Base-by-base conservation (phyloP, 495 filamentous ascomycete species). In the Aspergillus nidulans region DNA sequence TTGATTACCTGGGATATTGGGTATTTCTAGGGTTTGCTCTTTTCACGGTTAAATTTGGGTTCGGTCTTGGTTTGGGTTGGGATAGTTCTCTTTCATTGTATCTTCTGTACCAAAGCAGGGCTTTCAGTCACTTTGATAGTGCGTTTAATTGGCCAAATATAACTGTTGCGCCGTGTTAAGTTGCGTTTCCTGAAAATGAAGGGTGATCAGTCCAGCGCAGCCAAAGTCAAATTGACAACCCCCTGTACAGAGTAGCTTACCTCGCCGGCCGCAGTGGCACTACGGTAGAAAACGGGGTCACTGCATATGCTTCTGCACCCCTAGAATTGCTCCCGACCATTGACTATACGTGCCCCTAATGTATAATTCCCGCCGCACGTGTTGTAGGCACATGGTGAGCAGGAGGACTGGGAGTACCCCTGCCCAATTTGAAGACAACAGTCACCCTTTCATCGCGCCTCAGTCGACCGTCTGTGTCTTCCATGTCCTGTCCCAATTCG, bases 91-190 rank as follows among this genome's bases (percentile, higher is more conserved):
- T 42, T 52, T 36, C 56, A 57, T 55, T 53, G 25, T 12, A 12
- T 21, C 53, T 53, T 62, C 41, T 61, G 19, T 63, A 10, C 39
- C 46, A 54, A 48, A 58, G 53, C 23, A 42, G 39, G 34, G 49
- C 46, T 45, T 26, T 61, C 21, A 59, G 16, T 49, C 49, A 46
- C 59, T 52, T 55, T 51, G 60, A 24, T 63, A 57, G 43, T 42
- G 43, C 40, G 23, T 49, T 49, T 6, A 52, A 54, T 42, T 9
- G 41, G 38, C 47, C 41, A 38, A 53, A 55, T 59, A 57, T 48
- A 55, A 16, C 51, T 15, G 16, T 49, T 24, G 40, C 49, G 45
- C 26, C 39, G 16, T 19, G 13, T 49, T 8, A 10, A 30, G 6
- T 15, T 7, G 21, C 13, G n/a, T 41, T 3, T 16, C 19, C 12